phyloP scores from a whole-genome alignment of 495 filamentous ascomycete genomes.

The Penicillium roqueforti region DNA sequence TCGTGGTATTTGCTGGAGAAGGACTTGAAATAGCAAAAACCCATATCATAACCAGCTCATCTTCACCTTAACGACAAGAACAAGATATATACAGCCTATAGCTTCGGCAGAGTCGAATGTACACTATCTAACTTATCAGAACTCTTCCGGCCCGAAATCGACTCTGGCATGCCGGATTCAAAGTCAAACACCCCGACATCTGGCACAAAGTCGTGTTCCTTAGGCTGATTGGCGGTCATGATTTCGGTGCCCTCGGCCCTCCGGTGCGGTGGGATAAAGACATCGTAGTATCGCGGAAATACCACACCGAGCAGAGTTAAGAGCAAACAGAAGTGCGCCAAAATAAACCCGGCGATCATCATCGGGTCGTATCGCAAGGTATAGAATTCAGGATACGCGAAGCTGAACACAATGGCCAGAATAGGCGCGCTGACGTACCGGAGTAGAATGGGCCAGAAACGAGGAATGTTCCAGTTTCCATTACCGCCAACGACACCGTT shows the following conservation, averaged over 20 bases:
- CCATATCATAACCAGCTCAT: too few relatives aligned
- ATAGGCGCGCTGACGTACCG: conserved; percentile 38
- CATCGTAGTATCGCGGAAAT: conserved; percentile 33
- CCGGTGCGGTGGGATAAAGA: conserved; percentile 31
- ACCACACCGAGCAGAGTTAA: conserved; percentile 28
- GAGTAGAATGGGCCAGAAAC: conserved; percentile 28
- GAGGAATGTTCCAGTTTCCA: conserved; percentile 38
- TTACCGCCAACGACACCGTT: conserved; percentile 22
- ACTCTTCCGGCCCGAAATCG: not conserved
- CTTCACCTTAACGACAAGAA: not conserved
- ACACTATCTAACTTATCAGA: not conserved
- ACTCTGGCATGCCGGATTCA: not conserved
- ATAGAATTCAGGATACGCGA: conserved; percentile 39
- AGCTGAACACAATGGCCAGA: conserved; percentile 38
- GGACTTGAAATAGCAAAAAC: too few relatives aligned
- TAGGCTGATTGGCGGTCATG: not conserved
- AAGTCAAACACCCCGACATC: not conserved
- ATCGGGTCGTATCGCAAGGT: conserved; percentile 35
- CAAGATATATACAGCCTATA: not conserved
- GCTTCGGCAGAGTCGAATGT: not conserved
- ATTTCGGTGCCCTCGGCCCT: conserved; percentile 22
- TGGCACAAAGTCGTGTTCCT: not conserved
- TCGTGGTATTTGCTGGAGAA: too few relatives aligned
- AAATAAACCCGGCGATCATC: conserved; percentile 35
- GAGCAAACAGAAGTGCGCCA: conserved; percentile 29